These are phyloP conservation scores for Nicotiana benthamiana DNA, from an alignment of 257 asterid species.

Conservation along the genomic window DNA sequence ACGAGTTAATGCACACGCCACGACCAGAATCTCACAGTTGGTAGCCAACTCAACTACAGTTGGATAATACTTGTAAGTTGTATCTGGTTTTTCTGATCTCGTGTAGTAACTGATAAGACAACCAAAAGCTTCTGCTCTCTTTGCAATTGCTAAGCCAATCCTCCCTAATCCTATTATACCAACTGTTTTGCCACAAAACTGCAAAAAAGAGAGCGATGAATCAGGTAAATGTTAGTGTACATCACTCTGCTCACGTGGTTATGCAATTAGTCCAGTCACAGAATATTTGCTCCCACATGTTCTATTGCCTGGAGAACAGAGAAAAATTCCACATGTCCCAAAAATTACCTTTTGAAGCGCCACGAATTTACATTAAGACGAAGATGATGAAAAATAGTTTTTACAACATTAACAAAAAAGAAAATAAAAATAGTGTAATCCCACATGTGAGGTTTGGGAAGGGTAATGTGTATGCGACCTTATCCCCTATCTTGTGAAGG, in stretches of 20 bases:
- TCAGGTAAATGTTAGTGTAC: background rate
- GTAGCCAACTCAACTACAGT: conserved; percentile 49
- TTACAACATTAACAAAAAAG: too few species aligned
- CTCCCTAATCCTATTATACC: conserved; percentile 73
- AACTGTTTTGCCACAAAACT: conserved; percentile 65
- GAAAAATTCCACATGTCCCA: background rate
- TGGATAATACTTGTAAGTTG: conserved; percentile 38
- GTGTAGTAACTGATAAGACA: conserved; percentile 63
- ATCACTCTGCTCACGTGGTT: background rate
- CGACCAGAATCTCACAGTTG: conserved; percentile 57
- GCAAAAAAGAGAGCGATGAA: conserved; percentile 13
- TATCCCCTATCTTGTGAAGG: too few species aligned
- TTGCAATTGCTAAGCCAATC: conserved; percentile 66
- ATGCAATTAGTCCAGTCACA: background rate
- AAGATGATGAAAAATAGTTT: background rate
- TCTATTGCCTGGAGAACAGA: too few species aligned
- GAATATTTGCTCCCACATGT: too few species aligned
- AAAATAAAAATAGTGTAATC: too few species aligned
- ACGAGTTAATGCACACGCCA: conserved; percentile 57
- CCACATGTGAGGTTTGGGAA: too few species aligned
- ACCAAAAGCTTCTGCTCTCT: conserved; percentile 54
- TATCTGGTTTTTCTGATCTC: conserved; percentile 47
- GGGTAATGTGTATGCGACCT: too few species aligned
- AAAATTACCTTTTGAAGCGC: background rate
- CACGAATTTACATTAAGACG: background rate